phyloP scores from a whole-genome alignment of 306 rosid species.

The Geum urbanum region DNA sequence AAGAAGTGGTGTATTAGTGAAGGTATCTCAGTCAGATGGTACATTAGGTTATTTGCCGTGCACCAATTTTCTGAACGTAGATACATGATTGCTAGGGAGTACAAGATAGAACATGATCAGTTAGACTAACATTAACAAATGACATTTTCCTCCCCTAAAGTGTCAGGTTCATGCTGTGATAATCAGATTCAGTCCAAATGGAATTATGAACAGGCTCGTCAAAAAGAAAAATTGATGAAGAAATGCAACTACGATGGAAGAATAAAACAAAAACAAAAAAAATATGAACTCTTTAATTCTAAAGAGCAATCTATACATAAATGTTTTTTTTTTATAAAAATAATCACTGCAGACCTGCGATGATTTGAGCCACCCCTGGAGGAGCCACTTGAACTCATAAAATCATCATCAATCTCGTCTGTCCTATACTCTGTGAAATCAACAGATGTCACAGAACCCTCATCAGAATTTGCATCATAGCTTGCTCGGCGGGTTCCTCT shows the following conservation, averaged over 20 bases:
- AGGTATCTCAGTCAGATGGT: neutral
- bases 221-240: neutral
- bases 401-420: conserved; percentile 75
- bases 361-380: conserved; percentile 58
- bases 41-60: neutral
- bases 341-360: conserved; percentile 50
- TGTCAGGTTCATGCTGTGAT: neutral
- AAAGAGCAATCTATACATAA: neutral
- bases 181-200: neutral
- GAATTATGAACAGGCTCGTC: neutral
- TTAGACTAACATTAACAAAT: neutral
- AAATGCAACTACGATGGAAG: neutral
- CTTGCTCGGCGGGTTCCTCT: conserved; percentile 65
- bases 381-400: conserved; percentile 48
- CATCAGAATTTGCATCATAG: conserved; percentile 78
- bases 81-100: neutral
- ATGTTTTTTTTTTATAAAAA: neutral
- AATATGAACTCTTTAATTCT: neutral
- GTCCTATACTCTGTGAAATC: conserved; percentile 60
- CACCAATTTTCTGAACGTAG: neutral
- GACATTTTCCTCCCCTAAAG: neutral
- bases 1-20: neutral
- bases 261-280: neutral
- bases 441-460: conserved; percentile 70
- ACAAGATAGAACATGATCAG: neutral